phyloP scores from a whole-genome alignment of 176 grass and related monocot species.

The Tuctoria greenei region DNA sequence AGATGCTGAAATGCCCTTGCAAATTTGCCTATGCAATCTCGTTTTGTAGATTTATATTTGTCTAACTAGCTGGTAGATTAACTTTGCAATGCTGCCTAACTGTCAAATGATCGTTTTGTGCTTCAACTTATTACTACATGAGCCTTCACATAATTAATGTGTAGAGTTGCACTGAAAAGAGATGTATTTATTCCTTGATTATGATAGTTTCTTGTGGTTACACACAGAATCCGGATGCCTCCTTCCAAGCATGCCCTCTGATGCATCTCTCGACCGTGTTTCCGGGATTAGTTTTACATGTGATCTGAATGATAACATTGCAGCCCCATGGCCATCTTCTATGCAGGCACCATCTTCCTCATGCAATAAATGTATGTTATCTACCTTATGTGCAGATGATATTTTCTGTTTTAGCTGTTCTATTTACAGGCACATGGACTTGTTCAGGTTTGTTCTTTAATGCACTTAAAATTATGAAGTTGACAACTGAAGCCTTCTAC shows the following conservation, averaged over 20 bases:
- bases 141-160: not conserved
- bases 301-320: slow-evolving; percentile 99
- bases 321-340: slow-evolving; percentile 88
- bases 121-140: not conserved
- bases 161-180: not conserved
- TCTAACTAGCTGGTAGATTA: slow-evolving; percentile 14
- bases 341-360: slow-evolving; percentile 61
- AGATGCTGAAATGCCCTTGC: not conserved
- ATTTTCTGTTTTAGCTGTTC: not conserved
- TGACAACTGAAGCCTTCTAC: slow-evolving; percentile 12
- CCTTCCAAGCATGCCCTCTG: slow-evolving; percentile 92
- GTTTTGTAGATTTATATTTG: slow-evolving; percentile 22
- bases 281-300: slow-evolving; percentile 96
- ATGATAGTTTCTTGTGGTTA: slow-evolving; percentile 24
- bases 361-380: slow-evolving; percentile 84
- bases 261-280: slow-evolving; percentile 74
- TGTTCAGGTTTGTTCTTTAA: not conserved
- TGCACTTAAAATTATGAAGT: not conserved
- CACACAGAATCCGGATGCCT: slow-evolving; percentile 90
- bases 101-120: slow-evolving; percentile 5
- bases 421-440: slow-evolving; percentile 1
- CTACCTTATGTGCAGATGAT: slow-evolving; percentile 30
- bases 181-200: slow-evolving; percentile 11
- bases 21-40: not conserved
- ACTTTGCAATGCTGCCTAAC: not conserved